Conservation (phyloP, 208 protist species). For the Leishmania martiniquensis region DNA sequence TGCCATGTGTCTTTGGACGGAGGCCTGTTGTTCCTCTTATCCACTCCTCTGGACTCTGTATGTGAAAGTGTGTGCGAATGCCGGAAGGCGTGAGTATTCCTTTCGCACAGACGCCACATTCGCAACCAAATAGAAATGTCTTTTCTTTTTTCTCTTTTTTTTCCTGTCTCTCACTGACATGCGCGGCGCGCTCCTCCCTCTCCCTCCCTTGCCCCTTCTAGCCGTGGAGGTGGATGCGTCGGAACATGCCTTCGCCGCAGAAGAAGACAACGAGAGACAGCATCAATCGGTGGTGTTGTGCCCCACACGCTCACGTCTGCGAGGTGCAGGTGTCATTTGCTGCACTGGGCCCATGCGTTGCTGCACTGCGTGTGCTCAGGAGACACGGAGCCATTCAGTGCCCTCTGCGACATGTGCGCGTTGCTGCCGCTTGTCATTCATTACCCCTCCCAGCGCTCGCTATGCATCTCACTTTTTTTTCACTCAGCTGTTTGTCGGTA, state of each 20-base stretch:
- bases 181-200: neutral
- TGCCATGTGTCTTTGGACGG: neutral
- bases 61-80: neutral
- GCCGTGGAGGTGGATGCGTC: neutral
- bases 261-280: neutral
- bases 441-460: neutral
- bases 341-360: neutral
- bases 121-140: neutral
- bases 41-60: no score
- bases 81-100: neutral
- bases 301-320: neutral
- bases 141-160: neutral
- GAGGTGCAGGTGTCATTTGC: neutral
- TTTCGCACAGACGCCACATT: neutral
- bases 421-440: no score
- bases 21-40: neutral
- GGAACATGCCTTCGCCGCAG: neutral
- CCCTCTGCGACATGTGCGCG: no score
- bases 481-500: no score
- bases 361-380: no score
- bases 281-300: neutral
- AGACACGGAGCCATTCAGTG: no score
- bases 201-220: neutral
- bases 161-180: neutral
- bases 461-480: no score